A percentile compares a stretch with the other conserved stretches of the same genome.
Evolutionary conservation across 805 yeast genomes (phyloP).

Genomic region (Clavispora phyllophila): DNA sequence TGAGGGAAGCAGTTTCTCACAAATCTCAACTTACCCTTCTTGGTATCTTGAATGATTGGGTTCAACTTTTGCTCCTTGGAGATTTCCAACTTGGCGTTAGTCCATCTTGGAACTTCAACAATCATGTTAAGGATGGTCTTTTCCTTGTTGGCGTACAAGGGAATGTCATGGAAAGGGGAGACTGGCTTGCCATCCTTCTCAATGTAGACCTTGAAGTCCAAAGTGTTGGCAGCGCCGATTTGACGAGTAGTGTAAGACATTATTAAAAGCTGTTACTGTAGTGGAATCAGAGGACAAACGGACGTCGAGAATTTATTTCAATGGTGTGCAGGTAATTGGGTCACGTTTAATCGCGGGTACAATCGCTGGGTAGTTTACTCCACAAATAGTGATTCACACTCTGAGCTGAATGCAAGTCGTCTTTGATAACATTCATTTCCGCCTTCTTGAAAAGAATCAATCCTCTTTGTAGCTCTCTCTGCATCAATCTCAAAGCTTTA

Average conservation of each 20-base stretch:
- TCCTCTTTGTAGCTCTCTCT: slow-evolving; percentile 49
- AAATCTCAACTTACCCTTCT: slow-evolving; percentile 70
- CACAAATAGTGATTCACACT: slow-evolving; percentile 9
- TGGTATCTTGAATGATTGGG: slow-evolving; percentile 77
- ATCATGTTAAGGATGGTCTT: slow-evolving; percentile 31
- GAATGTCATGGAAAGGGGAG: slow-evolving; percentile 82
- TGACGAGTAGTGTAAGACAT: slow-evolving; percentile 87
- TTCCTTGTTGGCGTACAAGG: slow-evolving; percentile 87
- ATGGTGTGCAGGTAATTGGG: slow-evolving; percentile 10
- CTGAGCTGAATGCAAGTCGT: slow-evolving; percentile 2
- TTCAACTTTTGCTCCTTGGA: slow-evolving; percentile 52
- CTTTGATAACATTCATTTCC: slow-evolving; percentile 48
- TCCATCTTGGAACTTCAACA: slow-evolving; percentile 56
- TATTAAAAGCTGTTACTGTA: not conserved
- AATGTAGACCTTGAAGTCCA: slow-evolving; percentile 86
- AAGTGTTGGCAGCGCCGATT: slow-evolving; percentile 92
- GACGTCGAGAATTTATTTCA: slow-evolving; percentile 7
- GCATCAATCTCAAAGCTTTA: not conserved
- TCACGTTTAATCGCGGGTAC: slow-evolving; percentile 12
- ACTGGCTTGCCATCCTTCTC: slow-evolving; percentile 92
- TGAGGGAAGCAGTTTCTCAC: slow-evolving; percentile 77
- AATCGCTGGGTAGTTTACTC: slow-evolving; percentile 7
- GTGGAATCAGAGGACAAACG: not conserved
- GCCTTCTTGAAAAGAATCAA: slow-evolving; percentile 47
- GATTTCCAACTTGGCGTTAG: slow-evolving; percentile 80